These are phyloP conservation scores for Saksenaea oblongispora DNA, from an alignment of 371 early-diverging fungal species.

Conservation along the genomic window DNA sequence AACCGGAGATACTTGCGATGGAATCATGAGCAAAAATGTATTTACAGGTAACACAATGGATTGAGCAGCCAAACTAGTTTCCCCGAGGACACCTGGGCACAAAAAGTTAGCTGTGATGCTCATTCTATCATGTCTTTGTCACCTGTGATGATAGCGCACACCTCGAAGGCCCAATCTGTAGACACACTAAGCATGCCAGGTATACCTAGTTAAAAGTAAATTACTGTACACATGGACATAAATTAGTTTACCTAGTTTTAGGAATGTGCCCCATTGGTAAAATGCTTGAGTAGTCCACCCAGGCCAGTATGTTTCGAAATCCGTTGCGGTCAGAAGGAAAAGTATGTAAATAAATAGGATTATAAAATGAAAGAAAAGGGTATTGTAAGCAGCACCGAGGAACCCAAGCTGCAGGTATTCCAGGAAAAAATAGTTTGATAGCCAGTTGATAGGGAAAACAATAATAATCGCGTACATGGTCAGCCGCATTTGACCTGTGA, in stretches of 20 bases:
- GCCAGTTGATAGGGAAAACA: slow-evolving; percentile 33
- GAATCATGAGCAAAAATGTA: slow-evolving; percentile 39
- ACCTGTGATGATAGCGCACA: slow-evolving; percentile 46
- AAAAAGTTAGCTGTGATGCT: background rate
- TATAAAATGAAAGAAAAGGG: slow-evolving; percentile 10
- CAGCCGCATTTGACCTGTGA: slow-evolving; percentile 36
- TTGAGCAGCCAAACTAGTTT: slow-evolving; percentile 47
- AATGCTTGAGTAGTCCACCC: slow-evolving; percentile 34
- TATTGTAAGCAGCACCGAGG: slow-evolving; percentile 35
- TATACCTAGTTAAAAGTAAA: slow-evolving; percentile 22
- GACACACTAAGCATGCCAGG: slow-evolving; percentile 51
- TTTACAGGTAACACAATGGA: slow-evolving; percentile 35
- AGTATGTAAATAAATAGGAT: slow-evolving; percentile 2
- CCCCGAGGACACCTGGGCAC: slow-evolving; percentile 30
- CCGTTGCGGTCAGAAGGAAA: slow-evolving; percentile 21
- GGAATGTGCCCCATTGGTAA: slow-evolving; percentile 35
- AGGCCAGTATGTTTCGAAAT: slow-evolving; percentile 34
- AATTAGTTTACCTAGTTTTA: slow-evolving; percentile 34
- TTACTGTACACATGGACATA: background rate
- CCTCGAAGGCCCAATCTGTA: slow-evolving; percentile 53
- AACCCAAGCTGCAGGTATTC: slow-evolving; percentile 29
- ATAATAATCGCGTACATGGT: slow-evolving; percentile 35
- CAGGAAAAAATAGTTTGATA: slow-evolving; percentile 34
- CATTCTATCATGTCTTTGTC: background rate
- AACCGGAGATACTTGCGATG: slow-evolving; percentile 24